Evolutionary conservation across 352 stramenopile species (phyloP), one percentile per base, ranked within the genome.

Genomic region (Pilasporangium apinafurcum): DNA sequence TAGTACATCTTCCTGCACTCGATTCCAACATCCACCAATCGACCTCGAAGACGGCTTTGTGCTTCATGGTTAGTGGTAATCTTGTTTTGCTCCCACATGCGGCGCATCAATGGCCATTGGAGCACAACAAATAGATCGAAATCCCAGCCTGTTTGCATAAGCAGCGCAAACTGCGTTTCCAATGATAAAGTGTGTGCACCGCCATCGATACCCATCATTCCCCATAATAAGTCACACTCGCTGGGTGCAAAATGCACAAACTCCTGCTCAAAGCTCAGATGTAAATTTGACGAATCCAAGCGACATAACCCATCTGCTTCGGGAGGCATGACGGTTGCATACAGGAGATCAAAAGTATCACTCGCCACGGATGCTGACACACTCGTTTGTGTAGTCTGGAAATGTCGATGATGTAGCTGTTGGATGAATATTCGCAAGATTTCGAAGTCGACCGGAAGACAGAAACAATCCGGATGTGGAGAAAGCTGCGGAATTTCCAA

Each of bases 401-500:
- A 14, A 21, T 9, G 41, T 37, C 6, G 39, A 39, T 10, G 25
- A 13, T 27, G 25, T 3, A 76, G 48, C 20, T 57, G 36, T 8
- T 64, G 16, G 25, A 86, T 59, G 22, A 81, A 75, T 3, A 66
- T 14, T 21, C 64, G 35, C 9, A 92, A 54, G 24, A 89, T 65
- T 36, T 82, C 69, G 24, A 92, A 86, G 48, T 92, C 80, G 0
- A 89, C 68, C 9, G 80, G 77, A 13, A 92, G 58, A 26, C 80
- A 92, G 41, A 92, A 92, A 24, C 80, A 92, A 20, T 92, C 72
- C 13, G 77, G 77, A 28, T 88, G 75, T 7, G 80, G 80, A 24
- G 76, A 88, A 8, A 92, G 45, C 39, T 92, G 77, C 18, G 80
- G 80, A 13, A 92, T 59, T 36, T 86, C 67, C 0, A 87, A 36